Evolutionary conservation across 495 filamentous ascomycete genomes (phyloP).

Genomic region (Neurospora intermedia): DNA sequence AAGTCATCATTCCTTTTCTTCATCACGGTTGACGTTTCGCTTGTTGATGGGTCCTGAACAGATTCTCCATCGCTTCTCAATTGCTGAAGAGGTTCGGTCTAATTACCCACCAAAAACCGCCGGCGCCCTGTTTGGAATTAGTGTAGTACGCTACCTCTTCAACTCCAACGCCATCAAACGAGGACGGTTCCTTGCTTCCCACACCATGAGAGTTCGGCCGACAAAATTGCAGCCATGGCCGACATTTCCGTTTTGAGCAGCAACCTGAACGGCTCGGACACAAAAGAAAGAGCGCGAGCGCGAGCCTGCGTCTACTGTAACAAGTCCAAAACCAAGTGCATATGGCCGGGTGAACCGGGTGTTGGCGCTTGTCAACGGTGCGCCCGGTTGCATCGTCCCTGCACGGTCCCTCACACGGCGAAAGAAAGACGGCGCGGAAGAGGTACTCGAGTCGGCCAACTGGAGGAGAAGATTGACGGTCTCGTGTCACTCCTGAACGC

Average conservation of each 20-base stretch:
- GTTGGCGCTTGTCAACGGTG: constrained; percentile 4
- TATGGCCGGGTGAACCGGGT: constrained; percentile 7
- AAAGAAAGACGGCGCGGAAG: background rate
- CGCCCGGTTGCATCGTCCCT: background rate
- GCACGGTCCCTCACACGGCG: constrained; percentile 1
- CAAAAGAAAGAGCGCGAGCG: background rate
- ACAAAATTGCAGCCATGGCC: constrained; percentile 3
- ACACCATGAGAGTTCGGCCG: background rate
- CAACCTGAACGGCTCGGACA: background rate
- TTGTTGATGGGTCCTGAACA: background rate
- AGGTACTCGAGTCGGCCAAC: constrained; percentile 13
- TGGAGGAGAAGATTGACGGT: constrained; percentile 24
- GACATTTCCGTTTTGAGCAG: background rate
- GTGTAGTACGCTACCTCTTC: background rate
- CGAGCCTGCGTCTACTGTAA: constrained; percentile 11
- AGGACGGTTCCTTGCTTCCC: background rate
- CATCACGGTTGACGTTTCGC: background rate
- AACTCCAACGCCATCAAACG: background rate
- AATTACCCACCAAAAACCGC: background rate
- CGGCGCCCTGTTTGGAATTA: background rate
- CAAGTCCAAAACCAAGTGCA: constrained; percentile 12
- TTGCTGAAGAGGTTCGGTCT: background rate
- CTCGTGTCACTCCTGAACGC: constrained; percentile 19
- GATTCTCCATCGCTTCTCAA: background rate
- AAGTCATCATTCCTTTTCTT: background rate